Base-by-base conservation (phyloP, 441 rosid species). In the Manihot esculenta region DNA sequence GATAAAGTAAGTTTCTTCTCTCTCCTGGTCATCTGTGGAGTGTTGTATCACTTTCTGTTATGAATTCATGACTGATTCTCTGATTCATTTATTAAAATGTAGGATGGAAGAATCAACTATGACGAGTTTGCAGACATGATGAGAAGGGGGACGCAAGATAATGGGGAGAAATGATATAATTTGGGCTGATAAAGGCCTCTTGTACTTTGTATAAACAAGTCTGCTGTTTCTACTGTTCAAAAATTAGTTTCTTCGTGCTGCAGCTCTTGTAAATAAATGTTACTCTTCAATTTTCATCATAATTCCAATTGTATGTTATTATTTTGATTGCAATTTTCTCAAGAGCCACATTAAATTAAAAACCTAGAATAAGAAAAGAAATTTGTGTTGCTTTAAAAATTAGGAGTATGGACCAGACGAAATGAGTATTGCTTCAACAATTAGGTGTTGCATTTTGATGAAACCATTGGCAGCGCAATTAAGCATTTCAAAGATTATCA, bases 71-170 rank as follows among this genome's bases (percentile, higher is more conserved):
- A 27, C 3, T 72, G 44, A 57, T 57, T 10, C 14, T 51, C 15
- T 17, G n/a, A 47, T 56, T 5, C 10, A 33, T 17, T n/a, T 1
- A 71, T 6, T 51, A 38, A 38, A 8, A 12, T 54, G 61, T 65
- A 83, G 87, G 98, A 91, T 78, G 96, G 97, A 18, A 79, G 84
- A 70, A 91, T 93, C 72, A 86, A 91, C 79, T 88, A 88, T 12
- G 92, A 86, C 33, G 94, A 86, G 64, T 87, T 89, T 73, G 87
- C 71, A 73, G 87, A 86, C 18, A 93, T 89, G 97, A 91, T 93
- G 98, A 83, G 80, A 66, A 91, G 83, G 77, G 92, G 94, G 66
- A 87, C 69, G 18, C 38, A 15, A 47, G 73, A 69, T 26, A 76
- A 73, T 38, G 59, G 23, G 12, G 14, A 6, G 51, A 42, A 18